Percentiles rank a stretch among this genome's conserved stretches.
Conservation (phyloP, 768 basidiomycete species). For the Leccinum obscurum region DNA sequence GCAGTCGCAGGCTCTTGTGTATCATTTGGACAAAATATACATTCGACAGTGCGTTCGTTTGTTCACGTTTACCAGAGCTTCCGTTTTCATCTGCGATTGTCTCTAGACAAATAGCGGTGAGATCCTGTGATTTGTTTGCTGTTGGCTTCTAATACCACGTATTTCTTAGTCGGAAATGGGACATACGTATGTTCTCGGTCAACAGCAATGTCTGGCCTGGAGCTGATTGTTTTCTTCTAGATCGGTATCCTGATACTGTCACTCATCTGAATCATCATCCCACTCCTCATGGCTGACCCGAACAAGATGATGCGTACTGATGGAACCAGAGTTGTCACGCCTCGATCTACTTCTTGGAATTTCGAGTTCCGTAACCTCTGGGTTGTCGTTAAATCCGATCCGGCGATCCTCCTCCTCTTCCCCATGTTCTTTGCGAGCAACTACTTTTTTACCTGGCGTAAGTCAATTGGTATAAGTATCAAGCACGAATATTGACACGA, state of each 20-base stretch:
- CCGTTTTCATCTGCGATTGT: background rate
- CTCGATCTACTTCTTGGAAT: constrained; percentile 72
- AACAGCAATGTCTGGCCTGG: background rate
- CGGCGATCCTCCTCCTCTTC: constrained; percentile 69
- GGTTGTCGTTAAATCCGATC: constrained; percentile 64
- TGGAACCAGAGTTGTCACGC: constrained; percentile 62
- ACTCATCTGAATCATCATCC: constrained; percentile 60
- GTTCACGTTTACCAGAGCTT: background rate
- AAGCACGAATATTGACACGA: background rate
- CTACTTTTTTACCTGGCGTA: constrained; percentile 85
- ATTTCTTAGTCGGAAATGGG: constrained; percentile 56
- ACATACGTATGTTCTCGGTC: constrained; percentile 58
- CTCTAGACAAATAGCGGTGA: constrained; percentile 30
- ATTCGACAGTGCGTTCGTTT: constrained; percentile 48
- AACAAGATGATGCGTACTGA: constrained; percentile 72
- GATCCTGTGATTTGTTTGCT: background rate
- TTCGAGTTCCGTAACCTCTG: constrained; percentile 70
- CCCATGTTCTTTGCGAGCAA: constrained; percentile 83
- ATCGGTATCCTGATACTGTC: constrained; percentile 64
- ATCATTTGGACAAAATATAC: constrained; percentile 69
- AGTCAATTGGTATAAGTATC: constrained; percentile 8
- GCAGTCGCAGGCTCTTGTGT: constrained; percentile 75
- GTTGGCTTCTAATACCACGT: background rate
- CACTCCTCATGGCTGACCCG: constrained; percentile 70
- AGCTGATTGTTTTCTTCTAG: background rate